phyloP scores from a whole-genome alignment of 805 yeast species.

The Candida pseudofarinosa region DNA sequence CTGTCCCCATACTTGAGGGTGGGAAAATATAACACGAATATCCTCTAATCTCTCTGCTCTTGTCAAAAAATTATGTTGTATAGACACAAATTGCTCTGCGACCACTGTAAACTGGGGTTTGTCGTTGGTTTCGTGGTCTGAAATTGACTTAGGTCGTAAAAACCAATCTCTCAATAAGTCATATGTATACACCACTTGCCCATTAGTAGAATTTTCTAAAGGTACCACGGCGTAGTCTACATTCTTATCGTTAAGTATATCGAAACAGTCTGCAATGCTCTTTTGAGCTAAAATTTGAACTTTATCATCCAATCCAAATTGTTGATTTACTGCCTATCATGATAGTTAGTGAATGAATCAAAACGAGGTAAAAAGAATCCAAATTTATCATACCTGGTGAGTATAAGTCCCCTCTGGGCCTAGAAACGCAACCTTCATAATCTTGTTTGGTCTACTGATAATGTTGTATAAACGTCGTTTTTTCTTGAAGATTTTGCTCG shows the following conservation, averaged over 20 bases:
- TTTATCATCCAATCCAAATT: conserved; percentile 39
- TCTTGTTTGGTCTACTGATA: conserved; percentile 2
- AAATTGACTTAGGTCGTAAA: conserved; percentile 18
- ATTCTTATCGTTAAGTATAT: conserved; percentile 35
- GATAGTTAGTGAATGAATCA: conserved; percentile 3
- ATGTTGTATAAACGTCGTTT: background rate
- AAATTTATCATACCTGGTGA: conserved; percentile 56
- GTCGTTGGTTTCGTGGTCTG: conserved; percentile 14
- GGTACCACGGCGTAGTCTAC: conserved; percentile 82
- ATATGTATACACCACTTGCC: conserved; percentile 83
- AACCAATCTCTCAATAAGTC: conserved; percentile 74
- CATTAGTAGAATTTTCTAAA: conserved; percentile 91
- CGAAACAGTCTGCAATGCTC: conserved; percentile 61
- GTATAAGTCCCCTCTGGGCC: conserved; percentile 95
- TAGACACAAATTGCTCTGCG: conserved; percentile 78
- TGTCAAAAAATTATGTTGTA: conserved; percentile 71
- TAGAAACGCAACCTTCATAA: conserved; percentile 58
- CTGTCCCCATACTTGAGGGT: conserved; percentile 99
- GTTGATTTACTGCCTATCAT: conserved; percentile 44
- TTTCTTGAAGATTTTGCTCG: background rate
- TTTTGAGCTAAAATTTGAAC: conserved; percentile 33
- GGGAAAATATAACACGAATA: conserved; percentile 69
- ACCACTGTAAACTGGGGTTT: conserved; percentile 45
- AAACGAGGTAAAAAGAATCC: background rate
- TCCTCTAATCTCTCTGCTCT: conserved; percentile 39